Conservation (phyloP, 2,329 filamentous ascomycete genomes). For the Cladosporium oxysporum region DNA sequence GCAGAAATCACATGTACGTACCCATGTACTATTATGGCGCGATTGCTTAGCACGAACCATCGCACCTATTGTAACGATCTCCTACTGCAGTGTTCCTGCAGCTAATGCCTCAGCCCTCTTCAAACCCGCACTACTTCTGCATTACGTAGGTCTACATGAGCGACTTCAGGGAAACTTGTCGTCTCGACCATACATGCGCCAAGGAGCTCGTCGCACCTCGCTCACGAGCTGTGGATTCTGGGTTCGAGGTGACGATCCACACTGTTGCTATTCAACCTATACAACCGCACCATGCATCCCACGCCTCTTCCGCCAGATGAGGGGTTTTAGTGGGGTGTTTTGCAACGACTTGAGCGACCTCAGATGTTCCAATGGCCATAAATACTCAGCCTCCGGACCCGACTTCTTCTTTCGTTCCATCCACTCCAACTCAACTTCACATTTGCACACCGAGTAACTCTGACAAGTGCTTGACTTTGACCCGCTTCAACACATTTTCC, state of each 20-base stretch:
- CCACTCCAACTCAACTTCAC: background rate
- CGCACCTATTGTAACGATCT: constrained; percentile 14
- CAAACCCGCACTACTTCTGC: constrained; percentile 13
- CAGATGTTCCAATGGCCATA: constrained; percentile 7
- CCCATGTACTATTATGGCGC: constrained; percentile 17
- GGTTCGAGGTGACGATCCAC: constrained; percentile 15
- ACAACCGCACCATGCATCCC: constrained; percentile 4
- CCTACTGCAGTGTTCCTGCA: constrained; percentile 20
- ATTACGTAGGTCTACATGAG: constrained; percentile 18
- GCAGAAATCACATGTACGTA: constrained; percentile 17
- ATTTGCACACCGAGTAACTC: constrained; percentile 7
- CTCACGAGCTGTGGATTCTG: constrained; percentile 17
- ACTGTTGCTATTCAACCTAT: constrained; percentile 4
- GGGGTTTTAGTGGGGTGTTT: constrained; percentile 18
- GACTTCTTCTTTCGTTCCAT: constrained; percentile 10
- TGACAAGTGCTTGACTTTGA: constrained; percentile 17
- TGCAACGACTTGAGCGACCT: background rate
- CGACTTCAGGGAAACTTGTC: constrained; percentile 7
- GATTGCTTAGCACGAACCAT: constrained; percentile 20
- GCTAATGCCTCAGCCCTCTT: constrained; percentile 14
- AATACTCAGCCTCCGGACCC: constrained; percentile 6
- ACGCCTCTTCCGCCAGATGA: constrained; percentile 13
- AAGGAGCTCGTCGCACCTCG: constrained; percentile 7
- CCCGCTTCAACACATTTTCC: background rate
- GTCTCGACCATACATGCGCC: constrained; percentile 16